phyloP scores from a whole-genome alignment of 352 stramenopile genomes.

The Thalassiosira pacifica region DNA sequence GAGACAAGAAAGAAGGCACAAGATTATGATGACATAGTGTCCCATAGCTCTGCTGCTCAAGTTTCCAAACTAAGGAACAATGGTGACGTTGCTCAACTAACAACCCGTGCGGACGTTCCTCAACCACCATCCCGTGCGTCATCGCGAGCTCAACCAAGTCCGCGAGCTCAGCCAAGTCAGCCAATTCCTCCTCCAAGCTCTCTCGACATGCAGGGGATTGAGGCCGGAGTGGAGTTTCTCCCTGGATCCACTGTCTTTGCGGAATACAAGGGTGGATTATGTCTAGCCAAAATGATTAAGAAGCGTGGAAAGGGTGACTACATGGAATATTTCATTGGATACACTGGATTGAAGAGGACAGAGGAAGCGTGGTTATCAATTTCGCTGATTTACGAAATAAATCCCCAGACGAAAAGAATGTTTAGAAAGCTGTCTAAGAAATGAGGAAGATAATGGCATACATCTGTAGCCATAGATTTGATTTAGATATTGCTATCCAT shows the following conservation, averaged over 20 bases:
- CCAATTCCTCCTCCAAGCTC: not conserved
- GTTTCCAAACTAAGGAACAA: not conserved
- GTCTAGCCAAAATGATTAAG: slow-evolving; percentile 72
- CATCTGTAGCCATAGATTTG: not conserved
- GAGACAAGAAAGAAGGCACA: slow-evolving; percentile 50
- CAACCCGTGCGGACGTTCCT: not conserved
- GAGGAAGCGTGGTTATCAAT: slow-evolving; percentile 64
- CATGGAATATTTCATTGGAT: slow-evolving; percentile 74
- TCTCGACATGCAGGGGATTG: slow-evolving; percentile 61
- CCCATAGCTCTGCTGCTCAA: not conserved
- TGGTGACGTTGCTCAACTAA: not conserved
- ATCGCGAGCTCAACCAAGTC: slow-evolving; percentile 16
- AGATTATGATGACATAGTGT: slow-evolving; percentile 30
- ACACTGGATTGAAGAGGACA: slow-evolving; percentile 54
- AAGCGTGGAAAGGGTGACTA: slow-evolving; percentile 69
- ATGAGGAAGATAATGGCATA: slow-evolving; percentile 20
- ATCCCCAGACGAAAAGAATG: slow-evolving; percentile 73
- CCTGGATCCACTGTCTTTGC: slow-evolving; percentile 73
- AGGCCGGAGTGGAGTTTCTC: slow-evolving; percentile 71
- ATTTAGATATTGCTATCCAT: slow-evolving; percentile 15
- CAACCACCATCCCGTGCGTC: slow-evolving; percentile 13
- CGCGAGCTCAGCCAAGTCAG: no score
- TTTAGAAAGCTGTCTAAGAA: slow-evolving; percentile 57
- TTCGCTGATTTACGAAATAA: slow-evolving; percentile 70
- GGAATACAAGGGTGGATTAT: slow-evolving; percentile 58